Conservation (phyloP, 2,329 filamentous ascomycete species). For the Helminthosporium solani region DNA sequence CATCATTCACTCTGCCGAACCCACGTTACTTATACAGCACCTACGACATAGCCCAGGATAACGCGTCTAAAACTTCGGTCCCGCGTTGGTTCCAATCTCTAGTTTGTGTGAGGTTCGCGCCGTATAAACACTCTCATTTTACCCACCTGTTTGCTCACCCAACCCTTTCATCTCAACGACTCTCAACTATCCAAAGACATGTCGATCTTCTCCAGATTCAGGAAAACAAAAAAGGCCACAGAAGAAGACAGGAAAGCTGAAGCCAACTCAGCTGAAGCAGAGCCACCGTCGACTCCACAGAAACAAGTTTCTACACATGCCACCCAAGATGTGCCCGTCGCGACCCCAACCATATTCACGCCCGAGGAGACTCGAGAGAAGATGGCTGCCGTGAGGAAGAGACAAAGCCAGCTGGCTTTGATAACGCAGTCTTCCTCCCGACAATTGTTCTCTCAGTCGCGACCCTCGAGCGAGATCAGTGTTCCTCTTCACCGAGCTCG, state of each 20-base stretch:
- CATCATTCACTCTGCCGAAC: not conserved
- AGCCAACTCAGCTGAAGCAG: constrained; percentile 13
- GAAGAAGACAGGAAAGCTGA: constrained; percentile 25
- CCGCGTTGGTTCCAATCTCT: too few species aligned
- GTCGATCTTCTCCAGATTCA: constrained; percentile 36
- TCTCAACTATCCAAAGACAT: constrained; percentile 14
- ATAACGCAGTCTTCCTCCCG: not conserved
- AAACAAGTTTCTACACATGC: constrained; percentile 31
- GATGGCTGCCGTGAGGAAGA: constrained; percentile 20
- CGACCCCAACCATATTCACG: constrained; percentile 13
- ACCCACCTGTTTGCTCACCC: too few species aligned
- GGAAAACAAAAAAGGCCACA: constrained; percentile 31
- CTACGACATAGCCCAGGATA: constrained; percentile 1
- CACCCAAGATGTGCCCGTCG: constrained; percentile 24
- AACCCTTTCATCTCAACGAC: not conserved
- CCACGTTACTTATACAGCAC: constrained; percentile 1
- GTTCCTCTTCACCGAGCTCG: not conserved
- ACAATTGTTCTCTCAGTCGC: not conserved
- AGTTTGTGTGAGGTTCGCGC: too few species aligned
- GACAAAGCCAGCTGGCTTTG: constrained; percentile 7
- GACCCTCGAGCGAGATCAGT: not conserved
- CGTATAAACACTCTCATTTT: not conserved
- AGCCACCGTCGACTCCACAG: constrained; percentile 22
- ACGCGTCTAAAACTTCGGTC: not conserved
- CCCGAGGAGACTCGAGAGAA: constrained; percentile 17